Evolutionary conservation across 495 filamentous ascomycete species (phyloP), one percentile per base, ranked within the genome.

Genomic region (Penicillium verhagenii): DNA sequence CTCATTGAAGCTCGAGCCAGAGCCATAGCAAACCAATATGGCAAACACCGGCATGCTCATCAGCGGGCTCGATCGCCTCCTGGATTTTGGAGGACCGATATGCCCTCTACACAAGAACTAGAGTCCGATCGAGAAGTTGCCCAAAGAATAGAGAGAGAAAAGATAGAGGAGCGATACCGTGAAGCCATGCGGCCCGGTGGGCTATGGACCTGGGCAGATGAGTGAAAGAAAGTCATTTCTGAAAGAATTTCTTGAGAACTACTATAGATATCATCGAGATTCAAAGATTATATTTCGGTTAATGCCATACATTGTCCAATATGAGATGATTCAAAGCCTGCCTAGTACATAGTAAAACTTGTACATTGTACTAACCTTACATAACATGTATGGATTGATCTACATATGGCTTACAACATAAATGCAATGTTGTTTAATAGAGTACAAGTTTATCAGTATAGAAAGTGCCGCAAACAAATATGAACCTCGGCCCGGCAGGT

Each of bases 11-110:
- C 89, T 6, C 85, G 83, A 60, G 82, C 82, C 0, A 77, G 78
- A 60, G 69, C 79, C 20, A 72, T 96, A 47, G 85, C 91, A 6
- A 82, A 94, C 54, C 76, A 77, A 48, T 82, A 79, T 69, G 91
- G 92, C 6, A 88, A 74, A 65, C 94, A 96, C 72, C 76, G 86
- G 35, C 83, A 95, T 56, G 79, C 82, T 26, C 92, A 87, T 65
- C 81, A 83, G 53, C 80, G 92, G 24, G 70, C 78, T 21, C 73
- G 70, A 28, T 88, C 87, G 11, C 93, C 94, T 3, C 89, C 90
- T 14, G 92, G 92, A 1, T 96, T 88, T 63, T 98, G 94, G 94
- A 79, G 91, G 56, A 79, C 85, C 23, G 92, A 93, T 53, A 91
- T 97, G 71, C 92, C 93, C 10, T 80, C 68, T 38, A 96, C 92